Percentiles rank a stretch among this genome's conserved stretches.
Evolutionary conservation across 2,329 filamentous ascomycete genomes (phyloP).

Genomic region (Talaromyces funiculosus): DNA sequence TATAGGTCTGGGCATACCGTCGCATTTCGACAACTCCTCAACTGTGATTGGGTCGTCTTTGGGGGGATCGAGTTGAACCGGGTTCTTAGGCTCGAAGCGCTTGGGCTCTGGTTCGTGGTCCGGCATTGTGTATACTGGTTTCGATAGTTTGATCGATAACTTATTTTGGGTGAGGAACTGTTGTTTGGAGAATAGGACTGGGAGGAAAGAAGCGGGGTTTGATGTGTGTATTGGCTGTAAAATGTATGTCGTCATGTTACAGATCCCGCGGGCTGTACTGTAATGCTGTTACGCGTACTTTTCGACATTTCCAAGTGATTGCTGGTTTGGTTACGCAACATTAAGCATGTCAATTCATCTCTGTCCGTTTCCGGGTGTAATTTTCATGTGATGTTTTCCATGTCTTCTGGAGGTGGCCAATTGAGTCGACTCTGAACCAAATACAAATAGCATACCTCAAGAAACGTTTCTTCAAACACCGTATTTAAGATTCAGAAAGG

Average conservation of each 20-base stretch:
- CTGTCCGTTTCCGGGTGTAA: not conserved
- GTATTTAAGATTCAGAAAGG: not conserved
- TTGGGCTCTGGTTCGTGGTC: slow-evolving; percentile 27
- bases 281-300: not conserved
- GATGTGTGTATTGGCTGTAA: not conserved
- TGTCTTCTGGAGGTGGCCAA: not conserved
- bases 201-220: not conserved
- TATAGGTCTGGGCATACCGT: slow-evolving; percentile 56
- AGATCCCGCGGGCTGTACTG: not conserved
- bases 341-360: not conserved
- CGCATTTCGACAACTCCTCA: slow-evolving; percentile 72
- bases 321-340: not conserved
- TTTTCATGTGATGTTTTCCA: not conserved
- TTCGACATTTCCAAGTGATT: not conserved
- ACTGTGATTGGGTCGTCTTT: slow-evolving; percentile 81
- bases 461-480: not conserved
- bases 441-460: not conserved
- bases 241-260: not conserved
- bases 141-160: not conserved
- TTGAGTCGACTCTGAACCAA: not conserved
- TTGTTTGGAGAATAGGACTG: not conserved
- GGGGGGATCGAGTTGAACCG: slow-evolving; percentile 64
- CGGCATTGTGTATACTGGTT: slow-evolving; percentile 21
- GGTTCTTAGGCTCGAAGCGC: slow-evolving; percentile 37
- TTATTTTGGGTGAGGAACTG: not conserved